These are phyloP conservation scores for Onygenales sp. DNA, from an alignment of 2,329 filamentous ascomycete species.

Conservation along the genomic window DNA sequence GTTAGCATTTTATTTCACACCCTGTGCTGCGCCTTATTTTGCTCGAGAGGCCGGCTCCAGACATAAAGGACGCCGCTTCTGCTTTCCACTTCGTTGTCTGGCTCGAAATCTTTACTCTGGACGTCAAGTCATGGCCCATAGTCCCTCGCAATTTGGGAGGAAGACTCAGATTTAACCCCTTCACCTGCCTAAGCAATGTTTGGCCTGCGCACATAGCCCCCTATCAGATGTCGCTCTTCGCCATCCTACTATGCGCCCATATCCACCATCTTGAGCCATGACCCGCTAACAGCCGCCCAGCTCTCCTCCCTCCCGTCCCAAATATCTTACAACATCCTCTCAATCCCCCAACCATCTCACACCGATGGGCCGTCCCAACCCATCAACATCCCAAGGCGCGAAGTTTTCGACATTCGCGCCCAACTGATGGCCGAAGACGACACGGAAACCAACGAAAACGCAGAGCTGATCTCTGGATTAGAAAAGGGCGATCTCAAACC, in stretches of 20 bases:
- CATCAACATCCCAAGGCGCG: conserved; percentile 43
- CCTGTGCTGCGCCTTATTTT: too few species aligned
- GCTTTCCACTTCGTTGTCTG: too few species aligned
- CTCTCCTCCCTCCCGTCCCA: conserved; percentile 48
- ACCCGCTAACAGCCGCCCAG: conserved; percentile 24
- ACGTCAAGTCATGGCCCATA: too few species aligned
- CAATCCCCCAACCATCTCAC: conserved; percentile 19
- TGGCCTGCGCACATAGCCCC: not conserved
- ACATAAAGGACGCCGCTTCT: too few species aligned
- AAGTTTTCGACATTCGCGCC: conserved; percentile 54
- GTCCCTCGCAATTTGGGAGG: too few species aligned
- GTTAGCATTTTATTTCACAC: too few species aligned
- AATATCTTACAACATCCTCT: conserved; percentile 46
- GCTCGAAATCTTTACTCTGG: too few species aligned
- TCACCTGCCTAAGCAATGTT: not conserved
- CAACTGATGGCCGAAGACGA: conserved; percentile 53
- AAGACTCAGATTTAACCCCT: not conserved
- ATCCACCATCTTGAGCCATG: conserved; percentile 1
- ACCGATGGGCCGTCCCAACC: not conserved
- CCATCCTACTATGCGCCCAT: not conserved
- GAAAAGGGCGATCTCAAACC: conserved; percentile 49
- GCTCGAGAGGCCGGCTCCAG: too few species aligned
- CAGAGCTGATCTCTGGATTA: conserved; percentile 38
- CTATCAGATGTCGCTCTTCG: not conserved
- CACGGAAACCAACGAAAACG: conserved; percentile 31